Evolutionary conservation across 306 rosid genomes (phyloP), one percentile per base, ranked within the genome.

Genomic region (Ochetophila trinervis): DNA sequence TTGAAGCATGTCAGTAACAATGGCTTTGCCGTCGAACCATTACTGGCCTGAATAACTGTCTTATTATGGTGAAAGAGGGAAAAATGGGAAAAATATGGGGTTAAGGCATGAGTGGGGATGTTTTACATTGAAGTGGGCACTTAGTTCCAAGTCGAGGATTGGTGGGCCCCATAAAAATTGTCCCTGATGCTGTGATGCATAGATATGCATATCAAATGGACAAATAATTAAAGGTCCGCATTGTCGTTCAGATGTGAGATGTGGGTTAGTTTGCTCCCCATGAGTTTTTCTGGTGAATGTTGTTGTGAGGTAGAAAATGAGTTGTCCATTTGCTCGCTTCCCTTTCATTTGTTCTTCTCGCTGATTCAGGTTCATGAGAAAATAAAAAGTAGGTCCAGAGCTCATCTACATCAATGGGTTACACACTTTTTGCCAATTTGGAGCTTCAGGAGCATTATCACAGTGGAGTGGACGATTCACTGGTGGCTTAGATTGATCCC

Each of bases 1-100:
- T 52, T 86, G 79, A 70, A 86, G 81, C 96, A 91, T 91, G 70
- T 91, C 97, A 17, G 91, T 83, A 30, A 91, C 66, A 30, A 88
- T 74, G 21, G 97, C 97, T 72, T 86, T 91, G 14, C 97, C 97
- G 76, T 91, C 96, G n/a, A 88, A 74, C 12, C 95, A 85, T 83
- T 70, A 53, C 79, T 53, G 45, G 54, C 40, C n/a, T 50, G 67
- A 53, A 20, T 18, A 9, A 53, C 35, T 5, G 53, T 16, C 55
- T 59, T 16, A 34, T 8, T 27, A 14, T n/a, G 11, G 49, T 14
- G 53, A 64, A n/a, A 60, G 53, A 57, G 47, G 27, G 24, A 5
- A 8, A 64, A 32, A 35, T 32, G 27, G 42, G 36, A 12, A 40
- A 48, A n/a, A 27, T 57, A 47, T 27, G 32, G 32, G 37, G 4